phyloP scores from a whole-genome alignment of 169 alveolate genomes.

The Hammondia hammondi region DNA sequence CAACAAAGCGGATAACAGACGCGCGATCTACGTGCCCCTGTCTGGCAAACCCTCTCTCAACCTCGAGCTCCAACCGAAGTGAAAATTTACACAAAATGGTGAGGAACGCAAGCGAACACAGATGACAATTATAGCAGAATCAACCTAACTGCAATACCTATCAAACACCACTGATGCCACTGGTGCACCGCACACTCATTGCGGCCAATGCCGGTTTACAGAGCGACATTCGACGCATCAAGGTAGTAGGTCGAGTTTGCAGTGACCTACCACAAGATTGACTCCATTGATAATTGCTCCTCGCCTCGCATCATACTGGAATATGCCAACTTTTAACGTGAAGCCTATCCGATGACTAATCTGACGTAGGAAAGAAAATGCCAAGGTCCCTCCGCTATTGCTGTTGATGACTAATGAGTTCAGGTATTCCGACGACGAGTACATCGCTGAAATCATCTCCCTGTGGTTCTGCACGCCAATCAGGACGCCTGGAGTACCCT shows the following conservation, averaged over 20 bases:
- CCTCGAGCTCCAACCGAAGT: too few relatives aligned
- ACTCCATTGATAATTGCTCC: neutral
- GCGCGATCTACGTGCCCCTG: too few relatives aligned
- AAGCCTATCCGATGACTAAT: neutral
- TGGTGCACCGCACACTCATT: too few relatives aligned
- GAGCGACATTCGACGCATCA: neutral
- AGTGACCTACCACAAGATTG: neutral
- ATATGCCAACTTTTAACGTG: neutral
- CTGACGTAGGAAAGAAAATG: neutral
- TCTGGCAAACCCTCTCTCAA: too few relatives aligned
- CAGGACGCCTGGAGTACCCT: neutral
- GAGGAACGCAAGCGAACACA: too few relatives aligned
- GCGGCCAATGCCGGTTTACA: too few relatives aligned
- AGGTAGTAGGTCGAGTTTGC: neutral
- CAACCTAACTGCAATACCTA: too few relatives aligned
- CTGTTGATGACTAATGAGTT: neutral
- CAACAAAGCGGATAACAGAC: too few relatives aligned
- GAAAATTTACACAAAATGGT: too few relatives aligned
- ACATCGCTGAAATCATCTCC: neutral
- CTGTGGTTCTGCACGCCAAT: conserved; percentile 16
- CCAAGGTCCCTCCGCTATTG: neutral
- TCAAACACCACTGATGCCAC: too few relatives aligned
- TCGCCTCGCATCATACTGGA: neutral
- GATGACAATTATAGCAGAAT: too few relatives aligned
- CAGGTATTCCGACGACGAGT: neutral